These are phyloP conservation scores for Irpex sp. DNA, from an alignment of 1,284 basidiomycete species.

Conservation along the genomic window DNA sequence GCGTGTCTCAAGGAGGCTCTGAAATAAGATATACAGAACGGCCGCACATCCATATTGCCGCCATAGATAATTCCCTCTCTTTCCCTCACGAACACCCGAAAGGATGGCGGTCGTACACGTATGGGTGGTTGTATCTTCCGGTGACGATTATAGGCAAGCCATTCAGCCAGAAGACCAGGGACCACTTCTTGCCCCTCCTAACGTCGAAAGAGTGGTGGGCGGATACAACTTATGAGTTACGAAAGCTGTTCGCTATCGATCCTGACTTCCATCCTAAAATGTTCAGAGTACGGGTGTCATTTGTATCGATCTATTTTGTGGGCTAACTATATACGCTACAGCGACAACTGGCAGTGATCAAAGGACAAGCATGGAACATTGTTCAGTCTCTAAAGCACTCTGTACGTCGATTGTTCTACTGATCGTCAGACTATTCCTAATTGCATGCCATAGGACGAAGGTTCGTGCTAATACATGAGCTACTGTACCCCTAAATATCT, in stretches of 20 bases:
- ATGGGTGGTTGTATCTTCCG: slow-evolving; percentile 88
- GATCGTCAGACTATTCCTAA: neutral
- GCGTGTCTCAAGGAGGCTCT: slow-evolving; percentile 13
- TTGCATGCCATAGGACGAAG: slow-evolving; percentile 45
- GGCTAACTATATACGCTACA: slow-evolving; percentile 21
- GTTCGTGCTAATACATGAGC: slow-evolving; percentile 25
- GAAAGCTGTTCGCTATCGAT: slow-evolving; percentile 75
- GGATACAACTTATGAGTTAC: slow-evolving; percentile 73
- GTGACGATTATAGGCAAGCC: slow-evolving; percentile 81
- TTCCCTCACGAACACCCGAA: slow-evolving; percentile 87
- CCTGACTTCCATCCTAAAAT: slow-evolving; percentile 83
- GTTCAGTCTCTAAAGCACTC: slow-evolving; percentile 76
- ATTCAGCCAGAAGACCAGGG: slow-evolving; percentile 77
- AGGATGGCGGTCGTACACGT: slow-evolving; percentile 88
- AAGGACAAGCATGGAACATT: slow-evolving; percentile 90
- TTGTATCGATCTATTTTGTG: neutral
- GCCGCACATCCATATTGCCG: slow-evolving; percentile 72
- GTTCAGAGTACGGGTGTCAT: slow-evolving; percentile 54
- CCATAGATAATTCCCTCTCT: slow-evolving; percentile 90
- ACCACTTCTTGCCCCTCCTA: slow-evolving; percentile 77
- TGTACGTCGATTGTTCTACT: slow-evolving; percentile 26
- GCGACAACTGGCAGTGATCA: slow-evolving; percentile 85
- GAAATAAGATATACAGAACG: slow-evolving; percentile 29
- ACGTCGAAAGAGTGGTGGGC: slow-evolving; percentile 88
- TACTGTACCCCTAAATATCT: neutral